Base-by-base conservation (phyloP, 164 flowering plant species). In the Annona cherimola region DNA sequence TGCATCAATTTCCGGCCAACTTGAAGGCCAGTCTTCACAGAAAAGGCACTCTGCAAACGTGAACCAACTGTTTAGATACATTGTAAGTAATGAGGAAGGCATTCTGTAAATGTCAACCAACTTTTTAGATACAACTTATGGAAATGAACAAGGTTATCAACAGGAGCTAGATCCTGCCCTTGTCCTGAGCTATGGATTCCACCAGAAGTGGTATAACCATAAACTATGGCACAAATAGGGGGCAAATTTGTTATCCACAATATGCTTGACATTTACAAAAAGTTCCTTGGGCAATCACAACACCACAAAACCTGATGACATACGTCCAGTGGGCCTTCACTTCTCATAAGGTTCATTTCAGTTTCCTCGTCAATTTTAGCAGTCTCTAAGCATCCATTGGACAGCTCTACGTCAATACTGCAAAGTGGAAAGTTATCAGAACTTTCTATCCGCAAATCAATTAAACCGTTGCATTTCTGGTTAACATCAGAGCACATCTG, bases 11-110 rank as follows among this genome's bases (percentile, higher is more conserved):
- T 81, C 63, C 75, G 79, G 69, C 92, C 88, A 20, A 77, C 68
- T 54, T 79, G 82, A 61, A 84, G 71, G 77, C 86, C 83, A 46
- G 82, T 74, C 66, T 87, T 86, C 75, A 87, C 81, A 75, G 74
- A 82, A 71, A 86, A 60, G 59, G 71, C 81, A 78, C 79, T 84
- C 84, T 85, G 86, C 82, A 85, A 64, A 73, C 76, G 71, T 72
- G 75, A 75, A 16, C 26, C 59, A 67, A 18, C 3, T 14, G 40
- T 40, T 35, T 64, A 40, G 44, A 64, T 14, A n/a, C 41, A 16
- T 40, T 8, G 40, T 9, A 40, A 44, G 67, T 11, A 11, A 3
- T 8, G 41, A 8, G 41, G 9, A 40, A 64, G 8, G 57, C 81
- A 78, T 78, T 84, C 84, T 85, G 86, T 81, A 85, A 64, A 73